These are phyloP conservation scores for Seiridium cupressi DNA, from an alignment of 2,329 filamentous ascomycete genomes.

Conservation along the genomic window DNA sequence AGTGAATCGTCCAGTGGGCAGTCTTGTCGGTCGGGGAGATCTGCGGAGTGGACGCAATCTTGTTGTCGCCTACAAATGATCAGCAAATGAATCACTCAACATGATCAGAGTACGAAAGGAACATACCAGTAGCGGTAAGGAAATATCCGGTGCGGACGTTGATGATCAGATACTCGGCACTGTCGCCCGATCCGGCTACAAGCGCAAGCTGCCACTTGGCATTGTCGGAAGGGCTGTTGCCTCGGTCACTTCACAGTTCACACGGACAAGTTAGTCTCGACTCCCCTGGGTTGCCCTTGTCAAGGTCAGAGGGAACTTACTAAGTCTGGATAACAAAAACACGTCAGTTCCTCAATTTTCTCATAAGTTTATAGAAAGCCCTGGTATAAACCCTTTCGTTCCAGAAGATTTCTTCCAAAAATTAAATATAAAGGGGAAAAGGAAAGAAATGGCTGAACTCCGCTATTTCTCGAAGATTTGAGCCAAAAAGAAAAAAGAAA, in stretches of 20 bases:
- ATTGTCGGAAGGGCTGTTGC: neutral
- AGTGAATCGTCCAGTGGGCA: conserved; percentile 11
- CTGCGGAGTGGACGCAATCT: conserved; percentile 10
- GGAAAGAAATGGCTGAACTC: no score
- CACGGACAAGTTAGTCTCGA: no score
- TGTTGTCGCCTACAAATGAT: conserved; percentile 6
- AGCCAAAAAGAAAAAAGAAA: neutral
- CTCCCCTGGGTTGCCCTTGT: no score
- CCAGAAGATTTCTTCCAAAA: no score
- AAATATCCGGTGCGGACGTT: conserved; percentile 12
- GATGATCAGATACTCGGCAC: conserved; percentile 12
- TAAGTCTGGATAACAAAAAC: no score
- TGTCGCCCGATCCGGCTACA: conserved; percentile 7
- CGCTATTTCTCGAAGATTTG: neutral
- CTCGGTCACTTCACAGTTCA: neutral
- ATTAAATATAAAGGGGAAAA: no score
- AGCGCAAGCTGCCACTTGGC: conserved; percentile 10
- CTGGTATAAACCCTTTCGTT: no score
- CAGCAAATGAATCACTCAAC: neutral
- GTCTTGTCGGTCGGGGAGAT: conserved; percentile 9
- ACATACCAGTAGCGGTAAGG: conserved; percentile 11
- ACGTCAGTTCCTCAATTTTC: no score
- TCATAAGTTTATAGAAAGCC: no score
- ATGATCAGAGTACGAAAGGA: neutral
- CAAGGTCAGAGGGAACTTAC: no score